A percentile compares a stretch with the other conserved stretches of the same genome.
Evolutionary conservation across 495 filamentous ascomycete species (phyloP).

Genomic region (Penicillium ochrochloron): DNA sequence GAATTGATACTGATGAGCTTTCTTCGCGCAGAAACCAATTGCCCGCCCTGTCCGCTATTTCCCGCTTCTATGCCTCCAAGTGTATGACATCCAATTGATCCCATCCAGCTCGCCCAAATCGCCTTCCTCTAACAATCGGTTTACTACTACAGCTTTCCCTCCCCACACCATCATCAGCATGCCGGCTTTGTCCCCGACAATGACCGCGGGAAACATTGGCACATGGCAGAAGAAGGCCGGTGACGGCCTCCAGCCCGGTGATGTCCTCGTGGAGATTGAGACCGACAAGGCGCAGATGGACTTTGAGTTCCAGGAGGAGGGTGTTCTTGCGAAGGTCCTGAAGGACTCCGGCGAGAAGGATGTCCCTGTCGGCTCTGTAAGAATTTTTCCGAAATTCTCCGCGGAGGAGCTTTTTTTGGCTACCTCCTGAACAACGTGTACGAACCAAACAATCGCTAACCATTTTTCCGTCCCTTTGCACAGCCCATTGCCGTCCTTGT

Average conservation of each 20-base stretch:
- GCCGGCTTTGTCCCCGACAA: conserved; percentile 97
- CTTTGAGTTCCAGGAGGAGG: conserved; percentile 99
- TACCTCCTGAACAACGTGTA: conserved; percentile 15
- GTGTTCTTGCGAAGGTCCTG: conserved; percentile 91
- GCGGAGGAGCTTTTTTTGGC: conserved; percentile 18
- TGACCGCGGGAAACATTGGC: conserved; percentile 96
- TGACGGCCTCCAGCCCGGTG: conserved; percentile 84
- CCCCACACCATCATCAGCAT: conserved; percentile 95
- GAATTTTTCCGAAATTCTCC: conserved; percentile 44
- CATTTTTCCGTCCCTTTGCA: background rate
- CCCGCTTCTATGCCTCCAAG: conserved; percentile 79
- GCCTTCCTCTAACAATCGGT: conserved; percentile 26
- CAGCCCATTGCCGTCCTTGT: conserved; percentile 96
- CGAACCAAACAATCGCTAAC: conserved; percentile 15
- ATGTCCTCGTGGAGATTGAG: conserved; percentile 99
- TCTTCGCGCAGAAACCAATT: conserved; percentile 44
- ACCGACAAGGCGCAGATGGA: conserved; percentile 99
- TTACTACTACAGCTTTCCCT: conserved; percentile 68
- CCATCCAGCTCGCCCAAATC: conserved; percentile 11
- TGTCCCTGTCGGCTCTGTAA: conserved; percentile 90
- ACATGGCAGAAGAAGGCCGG: conserved; percentile 97
- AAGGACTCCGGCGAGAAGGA: conserved; percentile 95
- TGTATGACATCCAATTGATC: conserved; percentile 52
- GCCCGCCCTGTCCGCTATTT: conserved; percentile 64
- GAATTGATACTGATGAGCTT: conserved; percentile 30